Evolutionary conservation across 306 rosid species (phyloP), one percentile per base, ranked within the genome.

Genomic region (Glycyrrhiza uralensis): DNA sequence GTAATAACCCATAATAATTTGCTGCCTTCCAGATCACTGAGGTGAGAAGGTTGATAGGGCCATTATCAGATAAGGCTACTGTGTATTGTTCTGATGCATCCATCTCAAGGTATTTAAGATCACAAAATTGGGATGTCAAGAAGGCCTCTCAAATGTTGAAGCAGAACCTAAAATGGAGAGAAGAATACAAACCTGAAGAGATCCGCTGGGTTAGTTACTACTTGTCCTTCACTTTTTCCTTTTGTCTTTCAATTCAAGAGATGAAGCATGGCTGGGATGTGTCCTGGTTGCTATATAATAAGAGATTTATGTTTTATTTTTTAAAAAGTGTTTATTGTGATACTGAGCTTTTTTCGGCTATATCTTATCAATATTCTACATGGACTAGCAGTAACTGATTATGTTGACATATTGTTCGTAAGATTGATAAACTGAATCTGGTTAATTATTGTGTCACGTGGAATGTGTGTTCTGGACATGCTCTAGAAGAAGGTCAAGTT

Each of bases 81-180:
- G 22, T 85, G 57, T 94, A 91, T 69, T 94, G 97, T 78, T 77
- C 91, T 63, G 95, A 88, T 84, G 86, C 86, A 65, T 80, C 90
- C 64, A 84, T 94, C 69, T 57, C 87, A 24, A 87, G 97, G 75
- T 77, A 91, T 76, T 74, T 94, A 26, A 78, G 73, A 14, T 89
- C 99, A 55, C 78, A 89, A 60, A 87, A 84, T 81, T 91, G 99
- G 97, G 86, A 89, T 82, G 96, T 94, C 63, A 89, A 89, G 87
- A 91, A 89, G 69, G 90, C 97, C 14, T 62, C 86, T n/a, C 89
- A 87, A 63, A 94, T 91, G 99, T 81, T 91, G 80, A 85, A 83
- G 39, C 87, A 78, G 19, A 81, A 91, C 78, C 83, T 94, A 19
- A 87, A 91, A 73, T 91, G 99, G 97, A 89, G 97, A 83, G 41